These are phyloP conservation scores for Mrakia blollopis DNA, from an alignment of 768 basidiomycete species.

Conservation along the genomic window DNA sequence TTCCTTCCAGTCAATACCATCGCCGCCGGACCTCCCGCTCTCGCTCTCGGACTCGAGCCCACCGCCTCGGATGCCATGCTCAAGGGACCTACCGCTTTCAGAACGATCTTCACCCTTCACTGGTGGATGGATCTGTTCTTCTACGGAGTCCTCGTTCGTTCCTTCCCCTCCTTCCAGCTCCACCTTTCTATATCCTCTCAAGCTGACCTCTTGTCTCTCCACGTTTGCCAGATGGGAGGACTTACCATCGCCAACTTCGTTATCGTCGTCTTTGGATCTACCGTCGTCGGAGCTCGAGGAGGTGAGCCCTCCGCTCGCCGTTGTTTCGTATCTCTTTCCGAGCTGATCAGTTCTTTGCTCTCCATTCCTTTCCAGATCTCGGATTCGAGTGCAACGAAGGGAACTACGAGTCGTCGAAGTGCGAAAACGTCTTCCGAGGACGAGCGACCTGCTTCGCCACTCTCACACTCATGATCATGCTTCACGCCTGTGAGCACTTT, in stretches of 20 bases:
- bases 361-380: slow-evolving; percentile 32
- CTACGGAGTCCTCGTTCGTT: slow-evolving; percentile 46
- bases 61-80: slow-evolving; percentile 54
- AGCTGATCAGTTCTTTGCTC: slow-evolving; percentile 29
- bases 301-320: background rate
- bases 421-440: slow-evolving; percentile 46
- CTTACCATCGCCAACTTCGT: slow-evolving; percentile 44
- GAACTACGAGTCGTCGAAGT: slow-evolving; percentile 36
- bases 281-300: background rate
- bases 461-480: slow-evolving; percentile 43
- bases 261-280: slow-evolving; percentile 35
- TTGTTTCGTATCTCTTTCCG: background rate
- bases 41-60: slow-evolving; percentile 34
- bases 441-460: slow-evolving; percentile 46
- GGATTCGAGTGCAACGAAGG: slow-evolving; percentile 44
- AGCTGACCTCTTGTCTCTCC: too few species aligned
- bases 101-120: slow-evolving; percentile 46
- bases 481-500: slow-evolving; percentile 12
- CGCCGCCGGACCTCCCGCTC: slow-evolving; percentile 49
- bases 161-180: background rate
- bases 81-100: slow-evolving; percentile 46
- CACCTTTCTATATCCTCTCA: too few species aligned
- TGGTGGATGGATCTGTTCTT: slow-evolving; percentile 45
- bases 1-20: slow-evolving; percentile 38
- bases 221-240: slow-evolving; percentile 32